Percentiles rank a stretch among this genome's conserved stretches.
Evolutionary conservation across 2,329 filamentous ascomycete genomes (phyloP).

Genomic region (Xylariaceae sp.): DNA sequence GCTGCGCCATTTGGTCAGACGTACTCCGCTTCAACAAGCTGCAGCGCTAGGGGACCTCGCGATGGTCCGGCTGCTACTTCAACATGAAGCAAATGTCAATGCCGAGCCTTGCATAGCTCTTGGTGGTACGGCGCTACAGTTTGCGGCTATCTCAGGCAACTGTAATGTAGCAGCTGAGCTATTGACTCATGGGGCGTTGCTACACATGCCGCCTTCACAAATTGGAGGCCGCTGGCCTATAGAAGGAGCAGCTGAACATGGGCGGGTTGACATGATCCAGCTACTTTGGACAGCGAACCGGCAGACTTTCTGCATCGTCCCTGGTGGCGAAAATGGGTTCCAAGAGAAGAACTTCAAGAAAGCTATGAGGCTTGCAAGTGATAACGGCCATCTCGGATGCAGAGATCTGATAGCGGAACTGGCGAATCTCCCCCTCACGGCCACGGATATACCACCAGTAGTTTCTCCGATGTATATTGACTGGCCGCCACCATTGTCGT

Average conservation of each 20-base stretch:
- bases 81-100: constrained; percentile 22
- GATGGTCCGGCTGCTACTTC: constrained; percentile 22
- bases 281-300: constrained; percentile 24
- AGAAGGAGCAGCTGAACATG: constrained; percentile 28
- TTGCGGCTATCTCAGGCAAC: constrained; percentile 26
- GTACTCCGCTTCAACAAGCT: constrained; percentile 29
- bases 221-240: constrained; percentile 27
- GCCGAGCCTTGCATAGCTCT: constrained; percentile 4
- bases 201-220: constrained; percentile 4
- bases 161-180: constrained; percentile 19
- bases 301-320: background rate
- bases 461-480: constrained; percentile 13
- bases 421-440: background rate
- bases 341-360: constrained; percentile 9
- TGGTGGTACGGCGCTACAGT: constrained; percentile 29
- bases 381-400: constrained; percentile 15
- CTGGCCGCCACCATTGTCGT: constrained; percentile 12
- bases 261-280: constrained; percentile 28
- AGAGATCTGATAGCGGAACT: constrained; percentile 16
- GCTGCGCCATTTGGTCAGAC: background rate
- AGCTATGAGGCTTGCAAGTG: constrained; percentile 24
- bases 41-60: constrained; percentile 11
- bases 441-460: constrained; percentile 7
- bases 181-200: constrained; percentile 12
- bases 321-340: constrained; percentile 3